Conservation (phyloP, 108 stramenopile species). For the Pseudonitzschia delicatissima region DNA sequence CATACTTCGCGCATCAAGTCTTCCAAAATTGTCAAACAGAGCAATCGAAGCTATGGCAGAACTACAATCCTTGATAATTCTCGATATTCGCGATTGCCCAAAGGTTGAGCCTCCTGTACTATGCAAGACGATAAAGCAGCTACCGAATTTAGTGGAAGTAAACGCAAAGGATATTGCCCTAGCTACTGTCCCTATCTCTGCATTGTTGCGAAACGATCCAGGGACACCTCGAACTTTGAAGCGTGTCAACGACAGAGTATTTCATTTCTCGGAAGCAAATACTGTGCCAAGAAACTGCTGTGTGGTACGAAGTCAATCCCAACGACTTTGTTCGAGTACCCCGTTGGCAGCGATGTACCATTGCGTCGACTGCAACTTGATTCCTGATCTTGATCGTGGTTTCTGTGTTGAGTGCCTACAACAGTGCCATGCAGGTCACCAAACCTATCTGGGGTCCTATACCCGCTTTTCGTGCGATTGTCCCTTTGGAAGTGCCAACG, state of each 20-base stretch:
- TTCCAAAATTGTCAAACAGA: slow-evolving; percentile 19
- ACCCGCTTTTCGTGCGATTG: slow-evolving; percentile 41
- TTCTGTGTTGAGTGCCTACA: slow-evolving; percentile 25
- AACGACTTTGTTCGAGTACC: slow-evolving; percentile 14
- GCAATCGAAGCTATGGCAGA: slow-evolving; percentile 10
- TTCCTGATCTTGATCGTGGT: slow-evolving; percentile 28
- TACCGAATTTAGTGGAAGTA: slow-evolving; percentile 27
- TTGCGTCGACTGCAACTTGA: slow-evolving; percentile 29
- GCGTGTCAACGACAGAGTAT: slow-evolving; percentile 11
- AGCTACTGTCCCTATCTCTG: background rate
- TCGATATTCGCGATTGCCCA: slow-evolving; percentile 18
- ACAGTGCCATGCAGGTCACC: slow-evolving; percentile 26
- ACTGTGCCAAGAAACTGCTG: slow-evolving; percentile 7
- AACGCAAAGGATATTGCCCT: slow-evolving; percentile 25
- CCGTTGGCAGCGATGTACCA: slow-evolving; percentile 32
- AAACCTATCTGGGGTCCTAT: slow-evolving; percentile 30
- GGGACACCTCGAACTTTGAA: background rate
- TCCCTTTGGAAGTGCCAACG: slow-evolving; percentile 16
- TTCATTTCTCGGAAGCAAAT: background rate
- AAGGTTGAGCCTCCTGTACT: slow-evolving; percentile 11
- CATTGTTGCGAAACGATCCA: slow-evolving; percentile 3
- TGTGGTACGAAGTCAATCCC: slow-evolving; percentile 20
- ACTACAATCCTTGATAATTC: slow-evolving; percentile 17
- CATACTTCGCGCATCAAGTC: slow-evolving; percentile 4
- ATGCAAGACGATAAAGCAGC: background rate